phyloP scores from a whole-genome alignment of 257 asterid species.

The Avicennia marina region DNA sequence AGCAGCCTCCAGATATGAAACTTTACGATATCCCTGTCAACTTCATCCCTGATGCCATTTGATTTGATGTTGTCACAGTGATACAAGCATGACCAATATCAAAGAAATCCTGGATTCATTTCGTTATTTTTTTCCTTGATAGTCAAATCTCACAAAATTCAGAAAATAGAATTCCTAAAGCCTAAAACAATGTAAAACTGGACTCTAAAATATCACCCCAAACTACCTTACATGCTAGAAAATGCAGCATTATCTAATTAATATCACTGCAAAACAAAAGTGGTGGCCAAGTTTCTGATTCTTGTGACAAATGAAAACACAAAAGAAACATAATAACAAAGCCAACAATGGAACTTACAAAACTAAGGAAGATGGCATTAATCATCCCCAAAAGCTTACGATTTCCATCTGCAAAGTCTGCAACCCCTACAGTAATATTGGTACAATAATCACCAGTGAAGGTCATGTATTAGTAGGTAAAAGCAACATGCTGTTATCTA shows the following conservation, averaged over 20 bases:
- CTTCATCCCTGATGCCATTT: no score
- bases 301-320: conserved; percentile 4
- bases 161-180: no score
- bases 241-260: neutral
- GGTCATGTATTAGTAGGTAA: neutral
- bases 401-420: conserved; percentile 63
- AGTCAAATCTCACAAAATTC: no score
- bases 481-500: neutral
- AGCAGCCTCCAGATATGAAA: no score
- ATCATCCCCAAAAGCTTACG: conserved; percentile 64
- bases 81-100: no score
- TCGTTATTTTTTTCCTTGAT: no score
- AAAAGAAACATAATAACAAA: conserved; percentile 1
- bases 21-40: no score
- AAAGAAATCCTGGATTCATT: no score
- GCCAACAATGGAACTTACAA: conserved; percentile 45
- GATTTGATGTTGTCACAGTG: no score
- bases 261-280: conserved; percentile 1
- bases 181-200: no score
- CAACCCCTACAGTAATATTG: conserved; percentile 51
- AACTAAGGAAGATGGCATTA: conserved; percentile 73
- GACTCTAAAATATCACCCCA: neutral
- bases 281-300: neutral
- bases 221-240: neutral
- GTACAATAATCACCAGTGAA: conserved; percentile 1